Percentiles rank a stretch among this genome's conserved stretches.
Conservation (phyloP, 2,329 filamentous ascomycete species). For the Aspergillus candidus region DNA sequence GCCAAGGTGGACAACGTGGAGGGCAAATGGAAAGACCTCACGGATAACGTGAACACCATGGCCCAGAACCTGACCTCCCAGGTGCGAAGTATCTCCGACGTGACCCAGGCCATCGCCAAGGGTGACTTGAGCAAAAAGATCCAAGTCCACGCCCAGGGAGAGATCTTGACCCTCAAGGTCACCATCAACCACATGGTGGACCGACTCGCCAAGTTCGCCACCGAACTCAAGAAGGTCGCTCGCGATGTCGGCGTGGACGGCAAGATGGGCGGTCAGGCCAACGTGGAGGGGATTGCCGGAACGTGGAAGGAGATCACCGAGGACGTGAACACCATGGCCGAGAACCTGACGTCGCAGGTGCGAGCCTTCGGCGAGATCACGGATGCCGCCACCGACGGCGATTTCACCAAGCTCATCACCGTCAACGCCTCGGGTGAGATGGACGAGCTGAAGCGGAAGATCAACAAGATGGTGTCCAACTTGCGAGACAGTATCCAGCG, state of each 20-base stretch:
- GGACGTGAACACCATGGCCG: conserved; percentile 89
- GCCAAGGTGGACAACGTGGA: conserved; percentile 60
- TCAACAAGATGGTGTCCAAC: conserved; percentile 98
- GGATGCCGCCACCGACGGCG: conserved; percentile 92
- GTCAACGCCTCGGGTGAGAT: conserved; percentile 97
- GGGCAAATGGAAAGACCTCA: conserved; percentile 62
- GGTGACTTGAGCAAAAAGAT: conserved; percentile 96
- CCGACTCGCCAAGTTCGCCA: conserved; percentile 88
- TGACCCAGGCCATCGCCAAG: conserved; percentile 90
- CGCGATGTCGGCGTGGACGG: conserved; percentile 96
- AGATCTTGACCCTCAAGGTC: conserved; percentile 88
- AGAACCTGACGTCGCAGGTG: conserved; percentile 88
- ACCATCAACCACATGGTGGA: conserved; percentile 99
- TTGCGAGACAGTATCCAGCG: conserved; percentile 91
- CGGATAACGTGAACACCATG: conserved; percentile 64
- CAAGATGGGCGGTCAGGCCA: conserved; percentile 96
- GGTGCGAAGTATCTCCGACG: conserved; percentile 86
- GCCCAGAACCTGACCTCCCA: conserved; percentile 58
- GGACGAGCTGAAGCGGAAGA: conserved; percentile 98
- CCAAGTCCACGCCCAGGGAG: conserved; percentile 88
- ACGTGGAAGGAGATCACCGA: conserved; percentile 98
- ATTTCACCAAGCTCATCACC: conserved; percentile 94
- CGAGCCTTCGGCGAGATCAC: conserved; percentile 97
- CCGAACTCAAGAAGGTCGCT: conserved; percentile 90
- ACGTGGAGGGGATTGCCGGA: conserved; percentile 85